Evolutionary conservation across 2,329 filamentous ascomycete species (phyloP), one percentile per base, ranked within the genome.

Genomic region (Cladosporium sp.): DNA sequence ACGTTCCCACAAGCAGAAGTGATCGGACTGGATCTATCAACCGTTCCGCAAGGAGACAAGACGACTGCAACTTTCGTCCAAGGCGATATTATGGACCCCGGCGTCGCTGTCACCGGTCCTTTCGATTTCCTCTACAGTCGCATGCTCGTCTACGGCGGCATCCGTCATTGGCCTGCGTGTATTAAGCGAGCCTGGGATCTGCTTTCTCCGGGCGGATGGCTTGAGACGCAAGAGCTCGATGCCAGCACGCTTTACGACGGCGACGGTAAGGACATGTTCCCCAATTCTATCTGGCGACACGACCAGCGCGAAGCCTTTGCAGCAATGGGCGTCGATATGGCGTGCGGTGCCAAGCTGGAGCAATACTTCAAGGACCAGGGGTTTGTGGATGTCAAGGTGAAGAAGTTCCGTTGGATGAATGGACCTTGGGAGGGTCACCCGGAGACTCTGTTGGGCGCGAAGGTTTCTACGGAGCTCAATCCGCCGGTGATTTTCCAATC

Each of bases 321-420:
- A 12, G 2, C 30, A 3, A 55, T 32, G 30, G 28, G 28, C 1
- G 24, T 55, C 2, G 52, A 55, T 4, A 55, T 55, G 52, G 52
- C 15, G n/a, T 34, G 41, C 41, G 52, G 15, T 3, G n/a, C 38
- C 2, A 62, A 52, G 15, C 24, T 62, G 41, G 59, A 47, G 32
- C 21, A 7, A 7, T 62, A 62, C 44, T 32, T 36, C 24, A 62
- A 34, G 26, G 32, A 32, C 11, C 38, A 44, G 10, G 28, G 44
- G 2, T 62, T 62, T 15, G 36, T 52, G 24, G 41, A 52, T 18
- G 59, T 52, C 15, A 15, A 14, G 15, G 30, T 24, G 41, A 30
- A 30, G 44, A 34, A 49, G 38, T 62, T 49, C 26, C 44, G 59
- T 6, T 62, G 59, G 59, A 62, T 62, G 38, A 14, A 30, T 34